Evolutionary conservation across 192 early-diverging fungal species (phyloP).

Genomic region (Coemansia sp.): DNA sequence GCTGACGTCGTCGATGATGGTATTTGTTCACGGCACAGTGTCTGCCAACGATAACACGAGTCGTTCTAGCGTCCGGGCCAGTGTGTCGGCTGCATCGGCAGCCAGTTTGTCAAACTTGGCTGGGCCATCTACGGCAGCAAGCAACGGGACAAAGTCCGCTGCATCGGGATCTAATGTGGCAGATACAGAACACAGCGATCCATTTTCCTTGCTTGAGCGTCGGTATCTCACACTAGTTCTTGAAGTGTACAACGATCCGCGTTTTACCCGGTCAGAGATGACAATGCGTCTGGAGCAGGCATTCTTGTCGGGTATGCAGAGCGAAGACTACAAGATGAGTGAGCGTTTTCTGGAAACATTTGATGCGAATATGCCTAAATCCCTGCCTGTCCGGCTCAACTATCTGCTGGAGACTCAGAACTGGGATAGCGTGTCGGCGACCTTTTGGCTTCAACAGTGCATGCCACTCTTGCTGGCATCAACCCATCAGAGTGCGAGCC

Average conservation of each 20-base stretch:
- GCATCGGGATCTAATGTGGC: neutral
- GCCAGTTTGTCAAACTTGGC: neutral
- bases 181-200: slow-evolving; percentile 13
- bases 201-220: slow-evolving; percentile 64
- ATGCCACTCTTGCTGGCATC: slow-evolving; percentile 82
- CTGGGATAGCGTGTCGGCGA: slow-evolving; percentile 84
- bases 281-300: slow-evolving; percentile 92
- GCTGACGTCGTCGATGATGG: slow-evolving; percentile 90
- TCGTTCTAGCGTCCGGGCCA: slow-evolving; percentile 36
- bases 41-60: slow-evolving; percentile 50
- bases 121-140: neutral
- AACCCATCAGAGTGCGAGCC: slow-evolving; percentile 41
- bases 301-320: slow-evolving; percentile 87
- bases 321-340: slow-evolving; percentile 76
- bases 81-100: slow-evolving; percentile 1
- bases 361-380: slow-evolving; percentile 71
- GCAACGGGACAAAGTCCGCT: neutral
- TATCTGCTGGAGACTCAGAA: slow-evolving; percentile 92
- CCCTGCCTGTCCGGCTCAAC: slow-evolving; percentile 73
- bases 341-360: slow-evolving; percentile 79
- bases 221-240: slow-evolving; percentile 90
- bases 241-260: slow-evolving; percentile 80
- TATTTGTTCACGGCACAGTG: slow-evolving; percentile 71
- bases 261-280: slow-evolving; percentile 85
- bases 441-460: slow-evolving; percentile 94